A percentile compares a stretch with the other conserved stretches of the same genome.
Evolutionary conservation across 768 basidiomycete genomes (phyloP).

Genomic region (Kwoniella shandongensis): DNA sequence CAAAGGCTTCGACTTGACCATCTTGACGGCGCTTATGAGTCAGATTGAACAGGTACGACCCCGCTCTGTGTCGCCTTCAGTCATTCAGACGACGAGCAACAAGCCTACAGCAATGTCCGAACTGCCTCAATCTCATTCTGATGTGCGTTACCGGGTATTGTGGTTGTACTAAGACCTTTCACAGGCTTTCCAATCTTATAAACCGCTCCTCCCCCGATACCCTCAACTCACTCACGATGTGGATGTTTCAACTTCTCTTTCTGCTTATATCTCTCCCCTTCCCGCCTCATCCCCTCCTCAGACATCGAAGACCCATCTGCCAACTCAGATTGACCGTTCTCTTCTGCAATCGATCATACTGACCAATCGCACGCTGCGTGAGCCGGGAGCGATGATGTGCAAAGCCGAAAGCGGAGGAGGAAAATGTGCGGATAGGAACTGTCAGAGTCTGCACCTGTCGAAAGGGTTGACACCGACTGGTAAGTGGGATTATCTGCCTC

Average conservation of each 20-base stretch:
- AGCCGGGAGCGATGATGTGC: conserved; percentile 32
- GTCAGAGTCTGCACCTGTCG: conserved; percentile 36
- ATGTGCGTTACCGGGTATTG: conserved; percentile 9
- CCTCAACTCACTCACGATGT: conserved; percentile 24
- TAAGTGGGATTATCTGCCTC: conserved; percentile 16
- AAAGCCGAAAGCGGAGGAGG: conserved; percentile 39
- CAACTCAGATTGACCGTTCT: conserved; percentile 14
- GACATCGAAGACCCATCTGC: neutral
- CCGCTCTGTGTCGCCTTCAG: conserved; percentile 7
- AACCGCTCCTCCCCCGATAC: conserved; percentile 34
- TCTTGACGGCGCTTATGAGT: neutral
- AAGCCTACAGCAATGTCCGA: neutral
- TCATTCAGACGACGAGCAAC: conserved; percentile 1
- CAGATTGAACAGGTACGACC: neutral
- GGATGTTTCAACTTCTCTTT: neutral
- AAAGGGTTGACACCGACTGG: conserved; percentile 28
- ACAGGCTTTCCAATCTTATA: conserved; percentile 22
- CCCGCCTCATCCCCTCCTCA: conserved; percentile 1
- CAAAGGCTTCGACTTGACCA: neutral
- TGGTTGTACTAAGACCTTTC: conserved; percentile 12
- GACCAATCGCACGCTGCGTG: conserved; percentile 27
- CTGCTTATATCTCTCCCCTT: neutral
- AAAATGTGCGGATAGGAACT: conserved; percentile 38
- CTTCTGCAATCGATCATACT: conserved; percentile 37
- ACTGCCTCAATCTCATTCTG: neutral